phyloP scores from a whole-genome alignment of 345 rosid genomes.

The Brassica juncea region DNA sequence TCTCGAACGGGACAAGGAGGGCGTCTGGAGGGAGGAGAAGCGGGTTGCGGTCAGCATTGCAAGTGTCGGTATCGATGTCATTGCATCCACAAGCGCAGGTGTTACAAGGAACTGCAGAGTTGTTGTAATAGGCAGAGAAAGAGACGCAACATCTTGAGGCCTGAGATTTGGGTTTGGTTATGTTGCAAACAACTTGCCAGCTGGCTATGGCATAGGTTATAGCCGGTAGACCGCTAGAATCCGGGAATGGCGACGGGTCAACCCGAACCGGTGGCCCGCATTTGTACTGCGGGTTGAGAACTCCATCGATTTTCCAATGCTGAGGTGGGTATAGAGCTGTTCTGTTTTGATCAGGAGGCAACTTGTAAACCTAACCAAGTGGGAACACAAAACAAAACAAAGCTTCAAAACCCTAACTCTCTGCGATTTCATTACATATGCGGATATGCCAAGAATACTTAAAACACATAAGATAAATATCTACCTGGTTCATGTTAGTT shows the following conservation, averaged over 20 bases:
- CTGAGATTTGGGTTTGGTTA: conserved; percentile 60
- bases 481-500: too few species aligned
- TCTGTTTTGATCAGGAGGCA: conserved; percentile 68
- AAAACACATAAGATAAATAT: too few species aligned
- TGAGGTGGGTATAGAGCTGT: conserved; percentile 76
- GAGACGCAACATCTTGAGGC: conserved; percentile 85
- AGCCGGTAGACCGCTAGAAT: conserved; percentile 62
- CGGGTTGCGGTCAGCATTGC: conserved; percentile 51
- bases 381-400: neutral
- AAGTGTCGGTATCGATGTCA: conserved; percentile 43
- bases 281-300: conserved; percentile 62
- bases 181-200: conserved; percentile 86
- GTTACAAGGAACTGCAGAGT: conserved; percentile 74
- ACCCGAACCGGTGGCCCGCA: conserved; percentile 80
- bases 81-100: conserved; percentile 95
- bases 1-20: conserved; percentile 69
- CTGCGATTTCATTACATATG: neutral
- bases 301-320: conserved; percentile 69
- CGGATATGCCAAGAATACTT: neutral
- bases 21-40: conserved; percentile 83
- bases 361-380: conserved; percentile 44
- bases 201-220: conserved; percentile 55
- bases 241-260: conserved; percentile 73
- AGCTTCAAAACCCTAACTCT: neutral
- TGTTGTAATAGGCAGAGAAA: conserved; percentile 84